Percentiles rank a stretch among this genome's conserved stretches.
Evolutionary conservation across 2,329 filamentous ascomycete genomes (phyloP).

Genomic region (Ustulina deusta): DNA sequence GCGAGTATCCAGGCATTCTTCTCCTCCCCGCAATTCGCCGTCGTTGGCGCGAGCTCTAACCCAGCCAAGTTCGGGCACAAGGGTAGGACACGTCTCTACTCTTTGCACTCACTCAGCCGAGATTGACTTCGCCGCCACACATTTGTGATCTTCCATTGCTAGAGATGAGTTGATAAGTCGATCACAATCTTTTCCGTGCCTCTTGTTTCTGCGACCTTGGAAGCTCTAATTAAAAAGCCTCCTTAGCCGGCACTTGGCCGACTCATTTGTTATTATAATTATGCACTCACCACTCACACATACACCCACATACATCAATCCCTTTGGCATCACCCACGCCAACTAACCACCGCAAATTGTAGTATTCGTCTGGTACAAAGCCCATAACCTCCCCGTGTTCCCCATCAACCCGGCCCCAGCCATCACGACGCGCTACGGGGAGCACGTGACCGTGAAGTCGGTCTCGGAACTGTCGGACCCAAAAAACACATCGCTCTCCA

Average conservation of each 20-base stretch:
- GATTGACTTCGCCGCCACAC: no score
- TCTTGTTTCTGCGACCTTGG: not conserved
- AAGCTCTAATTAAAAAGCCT: not conserved
- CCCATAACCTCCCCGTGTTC: constrained; percentile 79
- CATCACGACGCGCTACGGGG: constrained; percentile 70
- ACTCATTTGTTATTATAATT: not conserved
- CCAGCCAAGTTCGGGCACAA: constrained; percentile 89
- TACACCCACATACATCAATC: not conserved
- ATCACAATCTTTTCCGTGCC: not conserved
- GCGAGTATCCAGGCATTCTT: constrained; percentile 83
- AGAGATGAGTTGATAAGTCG: not conserved
- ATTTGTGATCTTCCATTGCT: not conserved
- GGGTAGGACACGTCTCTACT: constrained; percentile 64
- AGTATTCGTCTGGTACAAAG: constrained; percentile 93
- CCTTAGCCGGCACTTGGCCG: no score
- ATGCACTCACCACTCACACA: not conserved
- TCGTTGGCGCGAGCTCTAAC: constrained; percentile 90
- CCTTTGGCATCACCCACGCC: not conserved
- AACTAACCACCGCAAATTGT: constrained; percentile 20
- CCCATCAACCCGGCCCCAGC: constrained; percentile 83
- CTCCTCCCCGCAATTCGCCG: constrained; percentile 81
- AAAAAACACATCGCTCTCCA: constrained; percentile 78
- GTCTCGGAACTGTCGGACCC: constrained; percentile 75
- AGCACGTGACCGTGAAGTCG: constrained; percentile 73
- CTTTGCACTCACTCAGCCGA: not conserved